A percentile compares a stretch with the other conserved stretches of the same genome.
These are phyloP conservation scores for Agaricus sinodeliciosus DNA, from an alignment of 768 basidiomycete genomes.

Conservation along the genomic window DNA sequence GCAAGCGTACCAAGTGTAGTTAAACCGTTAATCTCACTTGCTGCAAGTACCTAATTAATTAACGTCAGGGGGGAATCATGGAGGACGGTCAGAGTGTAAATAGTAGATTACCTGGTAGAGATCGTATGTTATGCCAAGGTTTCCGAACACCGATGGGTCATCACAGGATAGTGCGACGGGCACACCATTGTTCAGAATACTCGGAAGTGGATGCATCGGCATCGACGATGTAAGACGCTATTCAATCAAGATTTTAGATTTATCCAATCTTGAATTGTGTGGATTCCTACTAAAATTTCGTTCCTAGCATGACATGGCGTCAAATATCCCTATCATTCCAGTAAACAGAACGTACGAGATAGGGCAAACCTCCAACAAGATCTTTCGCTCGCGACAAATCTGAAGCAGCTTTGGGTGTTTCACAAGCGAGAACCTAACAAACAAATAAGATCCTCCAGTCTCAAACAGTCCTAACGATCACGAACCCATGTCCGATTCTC, in stretches of 20 bases:
- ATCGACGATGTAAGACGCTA: constrained; percentile 74
- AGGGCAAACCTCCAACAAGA: constrained; percentile 72
- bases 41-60: constrained; percentile 38
- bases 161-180: constrained; percentile 68
- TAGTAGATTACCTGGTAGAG: constrained; percentile 47
- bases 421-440: constrained; percentile 54
- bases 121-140: constrained; percentile 72
- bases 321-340: no score
- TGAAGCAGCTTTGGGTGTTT: constrained; percentile 73
- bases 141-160: constrained; percentile 72
- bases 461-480: not conserved
- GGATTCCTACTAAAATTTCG: constrained; percentile 53
- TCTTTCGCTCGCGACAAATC: constrained; percentile 53
- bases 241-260: not conserved
- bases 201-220: constrained; percentile 71
- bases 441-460: not conserved
- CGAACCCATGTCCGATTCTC: constrained; percentile 75
- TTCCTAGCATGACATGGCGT: constrained; percentile 35
- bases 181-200: constrained; percentile 65
- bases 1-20: constrained; percentile 56
- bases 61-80: not conserved
- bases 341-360: constrained; percentile 66
- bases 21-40: constrained; percentile 62
- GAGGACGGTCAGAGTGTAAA: no score
- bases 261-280: no score